Evolutionary conservation across 192 early-diverging fungal species (phyloP), one percentile per base, ranked within the genome.

Genomic region (Podochytrium sp.): DNA sequence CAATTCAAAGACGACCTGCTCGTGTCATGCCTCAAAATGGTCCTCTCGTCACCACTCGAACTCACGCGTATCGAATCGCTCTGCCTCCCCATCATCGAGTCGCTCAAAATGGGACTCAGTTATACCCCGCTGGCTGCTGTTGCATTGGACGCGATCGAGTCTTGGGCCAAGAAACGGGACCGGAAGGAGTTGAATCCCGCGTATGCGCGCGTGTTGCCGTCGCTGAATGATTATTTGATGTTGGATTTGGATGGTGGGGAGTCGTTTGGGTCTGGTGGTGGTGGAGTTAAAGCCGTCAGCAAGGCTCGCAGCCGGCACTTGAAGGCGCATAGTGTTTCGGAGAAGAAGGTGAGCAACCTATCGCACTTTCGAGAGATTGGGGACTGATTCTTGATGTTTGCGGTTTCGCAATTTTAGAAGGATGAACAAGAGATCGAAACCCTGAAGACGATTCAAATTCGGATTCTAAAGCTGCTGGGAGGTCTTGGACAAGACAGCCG

Each of bases 1-100:
- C 88, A 87, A 60, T 92, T 86, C 75, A 91, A 92, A 74, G 92
- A 93, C 63, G 92, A 94, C 47, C 79, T 94, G 10, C 78, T 93
- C 7, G 88, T 85, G 1, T 82, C 89, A 1, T 91, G 90, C 55
- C 71, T 94, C 25, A 79, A 83, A 25, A 68, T 93, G 23, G 79
- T 93, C 3, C 85, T 94, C 0, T 76, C 83, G 1, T 79, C 75
- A 51, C 92, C 92, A 1, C 34, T 72, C 2, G 89, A 87, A 6
- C 81, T 94, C 12, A 75, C 87, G 29, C 76, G 81, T 29, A 68
- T 90, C 2, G 33, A 27, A 23, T 76, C 82, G 37, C 65, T 91
- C 10, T 77, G 87, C 5, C n/a, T 75, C 20, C 90, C 92, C 18
- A 76, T 94, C n/a, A 73, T 85, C 47, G 80, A 80, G 35, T 86